Base-by-base conservation (phyloP, 306 rosid genomes). In the Erythrophleum fordii region DNA sequence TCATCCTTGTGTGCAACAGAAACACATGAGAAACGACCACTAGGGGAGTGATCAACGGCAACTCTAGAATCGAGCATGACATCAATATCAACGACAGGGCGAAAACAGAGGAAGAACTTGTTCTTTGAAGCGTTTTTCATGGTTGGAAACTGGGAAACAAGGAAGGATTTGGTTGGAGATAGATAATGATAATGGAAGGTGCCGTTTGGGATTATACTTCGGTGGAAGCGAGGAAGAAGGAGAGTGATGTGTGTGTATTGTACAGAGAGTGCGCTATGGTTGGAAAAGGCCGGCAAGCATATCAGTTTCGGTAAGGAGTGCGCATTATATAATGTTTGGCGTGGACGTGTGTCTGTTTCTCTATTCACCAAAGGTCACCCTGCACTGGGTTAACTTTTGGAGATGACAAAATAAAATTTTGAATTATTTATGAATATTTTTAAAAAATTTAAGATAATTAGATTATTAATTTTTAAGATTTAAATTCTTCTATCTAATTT, bases 31-130 rank as follows among this genome's bases (percentile, higher is more conserved):
- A 37, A 37, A 37, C 6, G 42, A 37, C 6, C 3, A 5, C 10
- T 8, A 6, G 23, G 22, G 25, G 59, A n/a, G 25, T 9, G 62
- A 73, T 68, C 69, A 28, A 76, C 26, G 2, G 58, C 11, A 39
- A 58, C 72, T 69, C 74, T 25, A 12, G 92, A 56, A 7, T 92
- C 83, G 1, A 86, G 80, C 84, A 81, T 64, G 71, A 67, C 71
- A 72, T 88, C 97, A 76, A 90, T 83, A 56, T 91, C 92, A 14
- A 82, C 88, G 2, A 82, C 87, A 52, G 97, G 94, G 68, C 93
- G 95, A 80, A 91, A 92, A 73, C 97, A 95, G 53, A 84, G 90
- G 60, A 91, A 80, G 73, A 88, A 74, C 85, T 86, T 92, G 88
- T 76, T 90, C 59, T 77, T 87, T 18, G 92, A 69, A 42, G 76